A percentile compares a stretch with the other conserved stretches of the same genome.
Evolutionary conservation across 2,329 filamentous ascomycete species (phyloP).

Genomic region (Penicillium sp.): DNA sequence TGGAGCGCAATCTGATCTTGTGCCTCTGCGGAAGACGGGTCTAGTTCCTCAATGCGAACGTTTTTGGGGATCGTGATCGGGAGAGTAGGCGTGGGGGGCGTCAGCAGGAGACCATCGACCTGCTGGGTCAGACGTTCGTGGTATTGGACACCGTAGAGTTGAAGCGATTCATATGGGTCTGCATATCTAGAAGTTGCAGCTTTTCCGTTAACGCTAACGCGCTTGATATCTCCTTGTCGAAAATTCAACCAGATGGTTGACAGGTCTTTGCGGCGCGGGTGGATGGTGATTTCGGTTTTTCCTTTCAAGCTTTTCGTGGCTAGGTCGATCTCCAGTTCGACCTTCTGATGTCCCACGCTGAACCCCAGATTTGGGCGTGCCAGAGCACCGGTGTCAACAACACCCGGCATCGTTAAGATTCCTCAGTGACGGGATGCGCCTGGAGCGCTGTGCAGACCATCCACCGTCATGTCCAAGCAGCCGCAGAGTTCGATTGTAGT

Average conservation of each 20-base stretch:
- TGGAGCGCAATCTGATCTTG: conserved; percentile 48
- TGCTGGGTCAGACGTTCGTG: conserved; percentile 76
- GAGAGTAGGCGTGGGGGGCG: conserved; percentile 59
- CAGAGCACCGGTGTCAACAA: conserved; percentile 36
- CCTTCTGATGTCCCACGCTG: conserved; percentile 76
- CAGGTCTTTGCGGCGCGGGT: conserved; percentile 60
- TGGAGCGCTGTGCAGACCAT: conserved; percentile 37
- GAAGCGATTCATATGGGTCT: conserved; percentile 50
- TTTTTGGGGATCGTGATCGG: conserved; percentile 61
- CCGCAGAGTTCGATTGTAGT: conserved; percentile 14
- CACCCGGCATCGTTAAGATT: conserved; percentile 41
- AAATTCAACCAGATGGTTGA: conserved; percentile 61
- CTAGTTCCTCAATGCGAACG: conserved; percentile 64
- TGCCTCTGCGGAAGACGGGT: conserved; percentile 54
- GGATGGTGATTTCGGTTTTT: conserved; percentile 78
- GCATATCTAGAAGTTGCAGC: conserved; percentile 41
- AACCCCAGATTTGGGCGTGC: conserved; percentile 45
- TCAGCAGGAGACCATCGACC: conserved; percentile 59
- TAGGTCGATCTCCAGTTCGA: conserved; percentile 89
- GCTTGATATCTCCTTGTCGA: conserved; percentile 61
- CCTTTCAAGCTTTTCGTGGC: conserved; percentile 72
- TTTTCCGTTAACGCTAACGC: conserved; percentile 51
- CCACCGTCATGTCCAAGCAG: conserved; percentile 42
- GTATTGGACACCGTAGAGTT: conserved; percentile 64
- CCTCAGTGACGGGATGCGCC: conserved; percentile 41